phyloP scores from a whole-genome alignment of 306 rosid genomes.

The Ammopiptanthus mongolicus region DNA sequence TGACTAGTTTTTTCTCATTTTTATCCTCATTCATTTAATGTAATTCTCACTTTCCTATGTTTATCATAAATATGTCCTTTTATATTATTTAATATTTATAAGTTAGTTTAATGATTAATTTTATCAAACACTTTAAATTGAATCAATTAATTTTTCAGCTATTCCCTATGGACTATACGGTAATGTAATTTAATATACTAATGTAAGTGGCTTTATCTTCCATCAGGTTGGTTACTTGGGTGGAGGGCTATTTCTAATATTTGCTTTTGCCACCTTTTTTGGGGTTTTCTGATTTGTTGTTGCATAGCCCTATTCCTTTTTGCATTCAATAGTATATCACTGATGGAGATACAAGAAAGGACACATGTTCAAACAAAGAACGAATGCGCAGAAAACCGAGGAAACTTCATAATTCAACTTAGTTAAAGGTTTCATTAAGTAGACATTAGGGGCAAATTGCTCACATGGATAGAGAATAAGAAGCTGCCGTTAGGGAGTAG shows the following conservation, averaged over 20 bases:
- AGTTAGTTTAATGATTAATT: too few relatives aligned
- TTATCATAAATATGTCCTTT: too few relatives aligned
- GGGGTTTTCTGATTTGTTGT: slow-evolving; percentile 62
- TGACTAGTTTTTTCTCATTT: too few relatives aligned
- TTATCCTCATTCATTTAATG: too few relatives aligned
- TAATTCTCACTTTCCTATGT: too few relatives aligned
- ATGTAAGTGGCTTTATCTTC: slow-evolving; percentile 21
- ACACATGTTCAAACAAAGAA: not conserved
- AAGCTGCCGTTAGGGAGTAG: slow-evolving; percentile 11
- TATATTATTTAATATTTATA: too few relatives aligned
- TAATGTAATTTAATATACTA: not conserved
- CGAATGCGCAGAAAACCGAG: not conserved
- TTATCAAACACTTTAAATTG: too few relatives aligned
- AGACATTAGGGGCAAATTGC: slow-evolving; percentile 18
- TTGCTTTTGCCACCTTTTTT: slow-evolving; percentile 81
- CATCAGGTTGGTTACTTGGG: slow-evolving; percentile 92
- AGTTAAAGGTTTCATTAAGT: slow-evolving; percentile 6
- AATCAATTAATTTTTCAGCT: too few relatives aligned
- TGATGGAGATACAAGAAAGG: not conserved
- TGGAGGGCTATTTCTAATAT: slow-evolving; percentile 76
- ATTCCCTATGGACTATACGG: too few relatives aligned
- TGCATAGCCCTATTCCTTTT: not conserved
- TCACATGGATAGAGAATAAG: slow-evolving; percentile 21
- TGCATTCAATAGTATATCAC: slow-evolving; percentile 1
- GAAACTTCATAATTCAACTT: slow-evolving; percentile 1